Base-by-base conservation (phyloP, 371 early-diverging fungal genomes). In the Basidiobolus heterosporus region DNA sequence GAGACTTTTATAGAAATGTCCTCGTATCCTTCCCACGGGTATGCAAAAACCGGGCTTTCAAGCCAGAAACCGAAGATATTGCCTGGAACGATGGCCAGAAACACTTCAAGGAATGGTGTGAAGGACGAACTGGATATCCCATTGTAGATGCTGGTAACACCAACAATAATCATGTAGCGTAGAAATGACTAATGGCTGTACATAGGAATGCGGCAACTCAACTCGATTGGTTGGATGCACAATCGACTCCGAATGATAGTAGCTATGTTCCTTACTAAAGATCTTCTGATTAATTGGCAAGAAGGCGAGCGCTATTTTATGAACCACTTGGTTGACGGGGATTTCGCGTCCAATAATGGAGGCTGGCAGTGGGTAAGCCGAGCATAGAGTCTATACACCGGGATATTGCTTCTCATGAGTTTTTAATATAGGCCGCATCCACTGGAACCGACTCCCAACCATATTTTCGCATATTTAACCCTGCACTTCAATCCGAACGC, bases 401-500 rank as follows among this genome's bases (percentile, higher is more conserved):
- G n/a, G n/a, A n/a, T n/a, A n/a, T 30, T 30, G 21, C 17, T 51
- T 41, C n/a, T 30, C 30, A 30, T 30, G 3, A 9, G 9, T 9
- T 30, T 9, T 9, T 9, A 3, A 30, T 30, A 9, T 30, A 30
- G 30, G 51, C 68, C 22, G 76, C 77, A 2, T 66, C 67, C 0
- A 76, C 77, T 6, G 78, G 82, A 15, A 73, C 77, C 7, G 80
- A 79, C 40, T 56, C 74, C 6, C 75, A 75, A 47, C 80, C 82
- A 1, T 82, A 77, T 51, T 80, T 78, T 55, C 61, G 80, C 1
- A 64, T 78, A n/a, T 79, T 76, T 57, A 82, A 76, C 53, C 75
- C 77, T 2, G 51, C 52, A 11, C 45, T 62, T 8, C 62, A 65
- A 38, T 57, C 59, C 8, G 45, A 53, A 15, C 44, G 54, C 45